These are phyloP conservation scores for Aureobasidium musti DNA, from an alignment of 2,329 filamentous ascomycete species.

Conservation along the genomic window DNA sequence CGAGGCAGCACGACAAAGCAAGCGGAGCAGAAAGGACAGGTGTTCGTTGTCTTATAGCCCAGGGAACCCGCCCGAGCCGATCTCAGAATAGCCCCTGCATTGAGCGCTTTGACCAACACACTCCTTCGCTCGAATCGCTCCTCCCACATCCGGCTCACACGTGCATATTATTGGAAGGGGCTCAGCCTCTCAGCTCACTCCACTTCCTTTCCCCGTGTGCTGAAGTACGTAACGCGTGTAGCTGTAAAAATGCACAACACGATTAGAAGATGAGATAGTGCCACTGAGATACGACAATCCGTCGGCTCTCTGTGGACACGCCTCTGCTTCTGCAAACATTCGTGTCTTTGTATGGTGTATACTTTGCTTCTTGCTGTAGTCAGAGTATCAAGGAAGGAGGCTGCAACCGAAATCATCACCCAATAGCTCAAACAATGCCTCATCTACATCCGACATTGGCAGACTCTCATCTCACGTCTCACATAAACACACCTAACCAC, in stretches of 20 bases:
- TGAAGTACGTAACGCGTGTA: too few species aligned
- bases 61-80: neutral
- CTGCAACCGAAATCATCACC: constrained; percentile 6
- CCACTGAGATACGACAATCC: too few species aligned
- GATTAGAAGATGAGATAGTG: too few species aligned
- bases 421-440: neutral
- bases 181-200: constrained; percentile 14
- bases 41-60: too few species aligned
- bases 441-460: neutral
- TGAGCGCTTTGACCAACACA: neutral
- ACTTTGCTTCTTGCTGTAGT: too few species aligned
- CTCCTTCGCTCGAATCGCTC: neutral
- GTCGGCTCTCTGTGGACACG: too few species aligned
- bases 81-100: constrained; percentile 20
- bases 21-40: neutral
- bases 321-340: too few species aligned
- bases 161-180: constrained; percentile 3
- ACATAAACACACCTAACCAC: neutral
- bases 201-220: neutral
- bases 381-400: too few species aligned
- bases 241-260: too few species aligned
- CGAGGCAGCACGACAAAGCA: constrained; percentile 14
- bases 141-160: constrained; percentile 3
- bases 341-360: too few species aligned
- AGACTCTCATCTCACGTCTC: neutral